A percentile compares a stretch with the other conserved stretches of the same genome.
Conservation (phyloP, 768 basidiomycete species). For the Royoungia palumana region DNA sequence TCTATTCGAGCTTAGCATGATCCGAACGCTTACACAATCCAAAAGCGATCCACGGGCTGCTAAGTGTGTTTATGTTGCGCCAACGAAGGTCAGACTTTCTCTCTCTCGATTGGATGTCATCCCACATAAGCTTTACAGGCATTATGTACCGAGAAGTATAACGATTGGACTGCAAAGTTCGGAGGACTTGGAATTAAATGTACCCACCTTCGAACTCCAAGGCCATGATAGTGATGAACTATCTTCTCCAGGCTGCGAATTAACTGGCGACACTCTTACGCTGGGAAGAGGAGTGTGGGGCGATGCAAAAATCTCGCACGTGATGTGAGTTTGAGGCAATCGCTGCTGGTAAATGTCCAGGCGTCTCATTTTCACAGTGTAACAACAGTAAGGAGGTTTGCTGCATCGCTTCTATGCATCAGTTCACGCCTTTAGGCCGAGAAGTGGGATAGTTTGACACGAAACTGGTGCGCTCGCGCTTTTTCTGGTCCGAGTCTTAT, state of each 20-base stretch:
- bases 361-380: conserved; percentile 42
- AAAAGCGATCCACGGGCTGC: conserved; percentile 30
- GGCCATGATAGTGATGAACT: not conserved
- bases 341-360: conserved; percentile 1
- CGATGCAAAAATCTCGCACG: conserved; percentile 67
- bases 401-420: not conserved
- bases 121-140: conserved; percentile 47
- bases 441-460: conserved; percentile 94
- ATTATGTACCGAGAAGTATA: conserved; percentile 77
- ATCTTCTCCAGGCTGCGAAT: conserved; percentile 62
- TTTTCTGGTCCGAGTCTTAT: not conserved
- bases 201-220: conserved; percentile 29
- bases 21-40: conserved; percentile 60
- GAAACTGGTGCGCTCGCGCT: conserved; percentile 68
- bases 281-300: conserved; percentile 66
- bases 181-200: conserved; percentile 73
- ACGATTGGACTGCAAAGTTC: conserved; percentile 85
- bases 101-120: not conserved
- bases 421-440: conserved; percentile 58
- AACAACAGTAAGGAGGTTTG: conserved; percentile 57
- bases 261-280: conserved; percentile 86
- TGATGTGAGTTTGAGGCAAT: conserved; percentile 58
- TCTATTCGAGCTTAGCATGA: conserved; percentile 87
- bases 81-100: conserved; percentile 64
- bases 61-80: conserved; percentile 90